Percentiles rank a stretch among this genome's conserved stretches.
These are phyloP conservation scores for Cucumis melo DNA, from an alignment of 306 rosid genomes.

Conservation along the genomic window DNA sequence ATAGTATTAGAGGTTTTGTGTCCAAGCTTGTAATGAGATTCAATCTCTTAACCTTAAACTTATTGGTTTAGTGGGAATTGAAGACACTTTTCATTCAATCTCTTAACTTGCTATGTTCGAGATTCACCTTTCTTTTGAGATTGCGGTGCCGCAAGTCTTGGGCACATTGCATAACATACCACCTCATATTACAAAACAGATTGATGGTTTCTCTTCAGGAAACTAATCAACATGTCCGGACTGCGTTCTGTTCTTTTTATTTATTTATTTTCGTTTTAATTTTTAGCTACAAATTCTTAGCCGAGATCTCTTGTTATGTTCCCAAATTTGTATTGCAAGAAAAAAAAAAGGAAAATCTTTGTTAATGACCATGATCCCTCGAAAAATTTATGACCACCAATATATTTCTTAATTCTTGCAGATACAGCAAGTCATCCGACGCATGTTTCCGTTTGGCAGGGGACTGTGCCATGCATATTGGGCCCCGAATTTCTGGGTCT, in stretches of 20 bases:
- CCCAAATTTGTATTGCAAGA: background rate
- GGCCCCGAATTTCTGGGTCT: conserved; percentile 97
- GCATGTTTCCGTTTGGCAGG: conserved; percentile 95
- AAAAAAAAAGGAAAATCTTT: background rate
- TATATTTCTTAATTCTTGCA: conserved; percentile 25
- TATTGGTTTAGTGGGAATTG: background rate
- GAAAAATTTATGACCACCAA: background rate
- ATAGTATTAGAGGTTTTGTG: background rate
- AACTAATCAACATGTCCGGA: background rate
- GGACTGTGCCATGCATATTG: conserved; percentile 95
- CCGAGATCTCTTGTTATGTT: background rate
- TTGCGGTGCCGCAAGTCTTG: background rate
- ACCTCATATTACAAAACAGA: background rate
- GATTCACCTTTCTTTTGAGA: background rate
- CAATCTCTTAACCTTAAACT: background rate
- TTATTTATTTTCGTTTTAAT: background rate
- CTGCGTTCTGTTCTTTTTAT: background rate
- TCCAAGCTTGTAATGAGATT: too few species aligned
- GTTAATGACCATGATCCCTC: background rate
- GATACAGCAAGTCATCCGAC: conserved; percentile 55
- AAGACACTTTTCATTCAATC: background rate
- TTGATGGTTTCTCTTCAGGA: background rate
- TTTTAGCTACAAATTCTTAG: background rate
- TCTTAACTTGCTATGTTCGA: background rate
- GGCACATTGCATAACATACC: background rate